A percentile compares a stretch with the other conserved stretches of the same genome.
Evolutionary conservation across 257 asterid genomes (phyloP).

Genomic region (Anisodus tanguticus): DNA sequence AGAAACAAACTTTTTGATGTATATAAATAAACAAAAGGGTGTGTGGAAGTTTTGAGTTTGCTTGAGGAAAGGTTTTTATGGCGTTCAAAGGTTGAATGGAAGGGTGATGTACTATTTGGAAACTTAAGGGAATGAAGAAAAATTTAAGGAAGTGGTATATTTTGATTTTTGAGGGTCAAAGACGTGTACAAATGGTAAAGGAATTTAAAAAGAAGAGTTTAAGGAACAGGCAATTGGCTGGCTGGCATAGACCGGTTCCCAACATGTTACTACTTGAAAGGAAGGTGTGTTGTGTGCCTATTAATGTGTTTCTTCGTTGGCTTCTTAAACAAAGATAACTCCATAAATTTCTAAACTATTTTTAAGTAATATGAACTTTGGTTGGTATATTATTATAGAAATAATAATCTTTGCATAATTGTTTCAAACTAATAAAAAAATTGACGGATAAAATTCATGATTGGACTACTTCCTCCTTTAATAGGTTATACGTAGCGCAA

Average conservation of each 20-base stretch:
- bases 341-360: too few species aligned
- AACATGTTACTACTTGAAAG: slow-evolving; percentile 6
- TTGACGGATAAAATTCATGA: too few species aligned
- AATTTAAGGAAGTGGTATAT: not conserved
- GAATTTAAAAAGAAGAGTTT: too few species aligned
- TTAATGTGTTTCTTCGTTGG: not conserved
- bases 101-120: slow-evolving; percentile 38
- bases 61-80: slow-evolving; percentile 14
- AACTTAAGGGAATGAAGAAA: not conserved
- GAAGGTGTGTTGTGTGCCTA: not conserved
- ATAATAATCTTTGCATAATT: too few species aligned
- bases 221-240: not conserved
- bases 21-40: not conserved
- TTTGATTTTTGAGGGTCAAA: not conserved
- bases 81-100: not conserved
- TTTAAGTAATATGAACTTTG: too few species aligned
- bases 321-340: not conserved
- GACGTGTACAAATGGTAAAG: slow-evolving; percentile 21
- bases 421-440: too few species aligned
- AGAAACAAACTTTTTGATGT: not conserved
- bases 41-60: not conserved
- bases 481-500: too few species aligned
- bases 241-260: not conserved
- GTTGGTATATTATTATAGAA: too few species aligned
- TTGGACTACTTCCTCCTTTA: too few species aligned